Evolutionary conservation across 2,329 filamentous ascomycete genomes (phyloP), one percentile per base, ranked within the genome.

Genomic region (Aspergillus fumigatiaffinis): DNA sequence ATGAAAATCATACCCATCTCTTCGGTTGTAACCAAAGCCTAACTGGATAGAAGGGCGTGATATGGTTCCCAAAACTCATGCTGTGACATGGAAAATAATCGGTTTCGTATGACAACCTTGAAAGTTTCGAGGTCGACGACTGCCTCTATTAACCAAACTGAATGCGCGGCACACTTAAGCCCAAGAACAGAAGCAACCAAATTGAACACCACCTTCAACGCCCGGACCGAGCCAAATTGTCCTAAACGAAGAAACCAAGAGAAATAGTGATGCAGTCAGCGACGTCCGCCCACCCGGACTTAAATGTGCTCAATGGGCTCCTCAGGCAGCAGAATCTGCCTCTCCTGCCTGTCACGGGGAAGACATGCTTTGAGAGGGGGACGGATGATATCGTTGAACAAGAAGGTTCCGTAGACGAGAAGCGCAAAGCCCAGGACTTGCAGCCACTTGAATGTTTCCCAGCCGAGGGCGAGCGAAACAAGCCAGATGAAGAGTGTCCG

Each of bases 361-460:
- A 92, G 68, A 60, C 84, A 88, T 53, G 83, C 84, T 71, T 85
- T 84, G 59, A 95, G 78, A 1, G 94, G 94, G 23, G 92, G 91
- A 58, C 86, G 81, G n/a, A 97, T 84, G 57, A 99, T 85, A 61
- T 95, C 92, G 75, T 97, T 97, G 81, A 97, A 97, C 46, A 97
- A 74, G 75, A 96, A 97, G 1, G 93, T 99, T 63, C 94, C 95
- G 72, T 97, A 99, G 14, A 99, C 94, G 38, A 99, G 83, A 63
- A 97, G 78, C 1, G 79, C 89, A 66, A 99, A 99, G 1, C 94
- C 94, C 3, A 85, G 73, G 14, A 99, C 91, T 76, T 99, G 94
- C 6, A 99, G 84, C 89, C 91, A 95, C 77, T 97, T 97, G 84
- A 99, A 97, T 0, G 86, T 87, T 78, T 99, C 94, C 94, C 94